These are phyloP conservation scores for Plectosphaerella cucumerina DNA, from an alignment of 2,329 filamentous ascomycete species.

Conservation along the genomic window DNA sequence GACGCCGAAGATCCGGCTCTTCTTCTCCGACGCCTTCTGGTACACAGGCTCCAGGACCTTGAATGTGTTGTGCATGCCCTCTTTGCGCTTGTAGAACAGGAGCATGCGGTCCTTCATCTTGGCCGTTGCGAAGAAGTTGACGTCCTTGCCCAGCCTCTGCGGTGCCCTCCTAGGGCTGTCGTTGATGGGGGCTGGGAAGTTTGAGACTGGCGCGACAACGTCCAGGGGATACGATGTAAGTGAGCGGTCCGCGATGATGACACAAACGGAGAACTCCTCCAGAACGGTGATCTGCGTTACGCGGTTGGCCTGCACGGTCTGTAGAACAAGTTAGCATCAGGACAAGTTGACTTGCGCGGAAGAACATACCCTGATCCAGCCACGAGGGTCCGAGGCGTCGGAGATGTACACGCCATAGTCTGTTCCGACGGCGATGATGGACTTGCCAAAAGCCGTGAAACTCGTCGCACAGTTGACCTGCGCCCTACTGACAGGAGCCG, in stretches of 20 bases:
- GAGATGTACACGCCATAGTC: slow-evolving; percentile 92
- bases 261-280: slow-evolving; percentile 90
- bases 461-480: slow-evolving; percentile 90
- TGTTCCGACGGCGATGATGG: slow-evolving; percentile 90
- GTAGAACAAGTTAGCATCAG: slow-evolving; percentile 14
- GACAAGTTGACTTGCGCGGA: background rate
- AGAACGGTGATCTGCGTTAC: slow-evolving; percentile 93
- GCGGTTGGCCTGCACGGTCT: slow-evolving; percentile 71
- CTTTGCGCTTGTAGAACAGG: slow-evolving; percentile 95
- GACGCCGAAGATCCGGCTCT: slow-evolving; percentile 60
- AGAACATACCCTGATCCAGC: slow-evolving; percentile 75
- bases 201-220: slow-evolving; percentile 64
- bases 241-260: slow-evolving; percentile 87
- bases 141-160: slow-evolving; percentile 86
- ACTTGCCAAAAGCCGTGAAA: slow-evolving; percentile 78
- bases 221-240: slow-evolving; percentile 94
- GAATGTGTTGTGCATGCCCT: slow-evolving; percentile 88
- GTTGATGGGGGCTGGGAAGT: slow-evolving; percentile 55
- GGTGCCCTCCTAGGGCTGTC: slow-evolving; percentile 82
- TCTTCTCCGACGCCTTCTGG: slow-evolving; percentile 86
- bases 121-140: slow-evolving; percentile 93
- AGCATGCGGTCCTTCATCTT: slow-evolving; percentile 95
- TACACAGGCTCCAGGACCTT: slow-evolving; percentile 95
- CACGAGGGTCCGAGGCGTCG: slow-evolving; percentile 82
- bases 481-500: slow-evolving; percentile 76